Evolutionary conservation across 305 asterid genomes (phyloP).

Genomic region (Fraxinus angustifolia): DNA sequence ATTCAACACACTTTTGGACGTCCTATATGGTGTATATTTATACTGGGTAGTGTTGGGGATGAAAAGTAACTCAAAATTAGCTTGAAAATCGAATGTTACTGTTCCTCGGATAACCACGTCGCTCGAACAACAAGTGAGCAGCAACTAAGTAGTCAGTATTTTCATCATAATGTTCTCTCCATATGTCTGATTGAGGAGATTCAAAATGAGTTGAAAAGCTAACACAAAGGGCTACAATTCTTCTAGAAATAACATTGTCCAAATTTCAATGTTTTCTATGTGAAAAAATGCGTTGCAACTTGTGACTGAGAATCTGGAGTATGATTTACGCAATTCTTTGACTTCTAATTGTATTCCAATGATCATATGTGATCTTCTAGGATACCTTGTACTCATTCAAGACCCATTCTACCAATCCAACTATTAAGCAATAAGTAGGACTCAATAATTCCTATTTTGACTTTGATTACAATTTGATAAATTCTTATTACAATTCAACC

Average conservation of each 20-base stretch:
- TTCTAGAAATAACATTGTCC: not conserved
- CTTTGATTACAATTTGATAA: not conserved
- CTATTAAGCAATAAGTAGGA: not conserved
- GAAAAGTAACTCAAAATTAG: not conserved
- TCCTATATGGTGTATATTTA: too few relatives aligned
- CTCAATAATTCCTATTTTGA: not conserved
- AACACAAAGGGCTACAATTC: not conserved
- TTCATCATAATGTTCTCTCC: not conserved
- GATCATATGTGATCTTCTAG: not conserved
- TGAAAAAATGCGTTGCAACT: not conserved
- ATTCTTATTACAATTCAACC: not conserved
- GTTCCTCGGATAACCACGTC: not conserved
- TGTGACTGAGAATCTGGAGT: not conserved
- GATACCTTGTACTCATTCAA: not conserved
- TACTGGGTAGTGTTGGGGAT: not conserved
- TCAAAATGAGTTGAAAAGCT: not conserved
- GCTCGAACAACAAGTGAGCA: too few relatives aligned
- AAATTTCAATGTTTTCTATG: not conserved
- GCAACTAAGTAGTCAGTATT: not conserved
- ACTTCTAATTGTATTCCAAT: not conserved
- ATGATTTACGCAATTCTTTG: not conserved
- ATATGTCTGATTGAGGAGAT: not conserved
- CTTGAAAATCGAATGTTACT: not conserved
- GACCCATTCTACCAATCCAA: too few relatives aligned
- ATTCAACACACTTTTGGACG: not conserved